Percentiles rank a stretch among this genome's conserved stretches.
These are phyloP conservation scores for Gamarada debralockiae DNA, from an alignment of 495 filamentous ascomycete genomes.

Conservation along the genomic window DNA sequence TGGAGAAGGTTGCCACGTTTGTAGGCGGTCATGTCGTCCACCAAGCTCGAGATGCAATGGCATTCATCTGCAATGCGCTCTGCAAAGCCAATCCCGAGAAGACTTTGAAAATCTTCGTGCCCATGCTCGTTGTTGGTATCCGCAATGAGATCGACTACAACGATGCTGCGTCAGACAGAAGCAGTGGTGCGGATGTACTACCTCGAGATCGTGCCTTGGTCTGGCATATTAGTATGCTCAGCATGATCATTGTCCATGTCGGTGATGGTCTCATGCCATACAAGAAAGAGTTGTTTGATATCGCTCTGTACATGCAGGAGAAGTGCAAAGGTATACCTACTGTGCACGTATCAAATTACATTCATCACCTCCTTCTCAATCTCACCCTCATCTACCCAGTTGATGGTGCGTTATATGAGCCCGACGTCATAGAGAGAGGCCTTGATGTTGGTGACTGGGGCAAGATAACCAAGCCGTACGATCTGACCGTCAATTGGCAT, in stretches of 20 bases:
- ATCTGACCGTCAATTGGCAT: conserved; percentile 89
- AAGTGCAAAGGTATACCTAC: conserved; percentile 91
- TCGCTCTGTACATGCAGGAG: conserved; percentile 92
- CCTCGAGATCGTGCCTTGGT: conserved; percentile 89
- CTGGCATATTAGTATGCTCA: conserved; percentile 96
- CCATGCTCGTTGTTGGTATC: conserved; percentile 85
- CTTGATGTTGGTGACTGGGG: conserved; percentile 75
- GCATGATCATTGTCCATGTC: conserved; percentile 97
- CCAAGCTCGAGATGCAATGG: conserved; percentile 96
- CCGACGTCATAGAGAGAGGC: conserved; percentile 47
- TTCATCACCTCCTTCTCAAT: conserved; percentile 98
- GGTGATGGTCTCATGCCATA: conserved; percentile 84
- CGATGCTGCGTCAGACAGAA: conserved; percentile 91
- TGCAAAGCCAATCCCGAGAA: conserved; percentile 94
- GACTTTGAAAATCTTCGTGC: conserved; percentile 83
- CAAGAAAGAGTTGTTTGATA: conserved; percentile 82
- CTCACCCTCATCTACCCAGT: conserved; percentile 89
- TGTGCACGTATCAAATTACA: conserved; percentile 94
- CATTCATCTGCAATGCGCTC: conserved; percentile 93
- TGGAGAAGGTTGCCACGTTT: conserved; percentile 89
- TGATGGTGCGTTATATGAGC: conserved; percentile 82
- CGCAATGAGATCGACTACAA: conserved; percentile 97
- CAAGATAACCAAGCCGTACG: conserved; percentile 58
- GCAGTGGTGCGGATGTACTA: conserved; percentile 87
- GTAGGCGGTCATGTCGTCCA: conserved; percentile 96